These are phyloP conservation scores for Penicillium egyptiacum DNA, from an alignment of 495 filamentous ascomycete species.

Conservation along the genomic window DNA sequence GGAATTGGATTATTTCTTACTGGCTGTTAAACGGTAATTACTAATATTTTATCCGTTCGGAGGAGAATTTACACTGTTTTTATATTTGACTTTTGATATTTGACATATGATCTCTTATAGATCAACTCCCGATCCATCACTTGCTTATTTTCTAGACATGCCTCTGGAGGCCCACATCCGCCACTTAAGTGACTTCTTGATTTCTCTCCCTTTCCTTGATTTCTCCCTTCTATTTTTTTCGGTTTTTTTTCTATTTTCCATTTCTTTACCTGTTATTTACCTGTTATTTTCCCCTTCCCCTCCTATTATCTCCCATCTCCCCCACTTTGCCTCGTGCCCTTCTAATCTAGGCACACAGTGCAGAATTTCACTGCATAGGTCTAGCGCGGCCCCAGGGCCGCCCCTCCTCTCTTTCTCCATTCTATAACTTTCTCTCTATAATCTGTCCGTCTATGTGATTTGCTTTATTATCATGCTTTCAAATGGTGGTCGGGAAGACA, in stretches of 20 bases:
- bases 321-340: conserved; percentile 2
- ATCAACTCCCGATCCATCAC: background rate
- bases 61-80: no score
- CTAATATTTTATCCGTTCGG: no score
- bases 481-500: background rate
- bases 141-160: conserved; percentile 8
- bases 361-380: conserved; percentile 4
- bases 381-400: conserved; percentile 7
- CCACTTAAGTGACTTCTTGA: conserved; percentile 24
- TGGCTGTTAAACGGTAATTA: no score
- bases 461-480: conserved; percentile 11
- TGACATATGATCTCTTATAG: no score
- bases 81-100: background rate
- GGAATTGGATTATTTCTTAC: no score
- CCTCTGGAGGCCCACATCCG: conserved; percentile 21
- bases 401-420: conserved; percentile 8
- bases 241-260: conserved; percentile 17
- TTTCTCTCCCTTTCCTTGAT: conserved; percentile 8
- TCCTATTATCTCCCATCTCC: background rate
- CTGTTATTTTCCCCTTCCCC: conserved; percentile 18
- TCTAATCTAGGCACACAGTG: background rate
- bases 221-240: conserved; percentile 9
- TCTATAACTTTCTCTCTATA: conserved; percentile 10
- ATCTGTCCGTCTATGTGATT: conserved; percentile 5
- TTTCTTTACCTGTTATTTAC: conserved; percentile 9